Base-by-base conservation (phyloP, 805 yeast genomes). In the Scheffersomyces spartinae region DNA sequence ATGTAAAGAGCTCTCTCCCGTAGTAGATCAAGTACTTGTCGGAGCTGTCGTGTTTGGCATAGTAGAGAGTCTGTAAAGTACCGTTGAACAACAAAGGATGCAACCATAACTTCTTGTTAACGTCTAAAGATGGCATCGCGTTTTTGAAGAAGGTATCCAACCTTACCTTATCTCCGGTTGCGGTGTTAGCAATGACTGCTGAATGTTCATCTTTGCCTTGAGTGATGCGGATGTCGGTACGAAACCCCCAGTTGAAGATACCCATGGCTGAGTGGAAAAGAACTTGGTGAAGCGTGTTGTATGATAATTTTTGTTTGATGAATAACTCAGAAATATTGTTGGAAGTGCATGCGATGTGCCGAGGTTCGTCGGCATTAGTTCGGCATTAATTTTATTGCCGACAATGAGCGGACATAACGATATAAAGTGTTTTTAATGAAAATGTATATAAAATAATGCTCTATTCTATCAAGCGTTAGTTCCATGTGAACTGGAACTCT, bases 31-130 rank as follows among this genome's bases (percentile, higher is more conserved):
- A 39, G 38, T 75, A 77, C 15, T 49, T 48, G 21, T 56, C 53
- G n/a, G 69, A 56, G 30, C 66, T 65, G 29, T 64, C 63, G 19
- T 71, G 68, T 13, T 61, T 49, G 2, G 76, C 68, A 23, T 86
- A 71, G 42, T 71, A 74, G 45, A 78, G 43, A 2, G 95, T 84
- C 49, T 86, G 95, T 15, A 82, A 50, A 29, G 77, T 66, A 13
- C 95, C 95, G 32, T 73, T 73, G 47, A 71, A 71, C 15, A 78
- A 47, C 3, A 67, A 49, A 6, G 91, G 91, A 33, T 71, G 67
- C 44, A 77, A 55, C 47, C 69, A 52, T 37, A 76, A 64, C 38
- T 60, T 61, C 20, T 43, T 37, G 12, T 31, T n/a, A n/a, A n/a
- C n/a, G n/a, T n/a, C n/a, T n/a, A n/a, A n/a, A n/a, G n/a, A n/a